These are phyloP conservation scores for Saccharomyces kudriavzevii DNA, from an alignment of 805 yeast species.

Conservation along the genomic window DNA sequence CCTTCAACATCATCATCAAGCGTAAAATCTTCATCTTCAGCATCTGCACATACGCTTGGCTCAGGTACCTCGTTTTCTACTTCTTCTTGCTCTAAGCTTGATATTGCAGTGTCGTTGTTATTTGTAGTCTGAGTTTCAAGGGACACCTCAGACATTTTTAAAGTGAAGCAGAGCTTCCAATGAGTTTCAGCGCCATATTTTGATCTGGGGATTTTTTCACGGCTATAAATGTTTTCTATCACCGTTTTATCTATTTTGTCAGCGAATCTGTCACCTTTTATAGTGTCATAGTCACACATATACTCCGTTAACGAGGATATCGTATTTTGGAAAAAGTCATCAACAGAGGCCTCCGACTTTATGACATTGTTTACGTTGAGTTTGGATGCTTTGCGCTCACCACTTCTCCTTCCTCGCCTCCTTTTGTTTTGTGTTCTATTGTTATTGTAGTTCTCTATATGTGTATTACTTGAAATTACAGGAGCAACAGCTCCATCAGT, in stretches of 20 bases:
- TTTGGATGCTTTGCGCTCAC: background rate
- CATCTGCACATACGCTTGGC: background rate
- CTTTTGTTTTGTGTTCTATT: background rate
- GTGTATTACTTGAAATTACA: background rate
- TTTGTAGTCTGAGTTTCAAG: background rate
- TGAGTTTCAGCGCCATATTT: background rate
- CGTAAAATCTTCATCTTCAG: background rate
- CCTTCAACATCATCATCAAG: conserved; percentile 19
- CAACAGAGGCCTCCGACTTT: background rate
- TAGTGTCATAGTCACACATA: background rate
- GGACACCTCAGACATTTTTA: background rate
- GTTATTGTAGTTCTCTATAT: background rate
- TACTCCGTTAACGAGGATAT: background rate
- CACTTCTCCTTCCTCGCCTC: background rate
- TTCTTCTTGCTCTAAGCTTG: background rate
- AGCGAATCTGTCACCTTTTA: background rate
- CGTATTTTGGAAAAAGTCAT: background rate
- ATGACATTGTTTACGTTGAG: background rate
- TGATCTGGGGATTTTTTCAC: background rate
- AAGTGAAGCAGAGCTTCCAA: background rate
- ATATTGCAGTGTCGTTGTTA: background rate
- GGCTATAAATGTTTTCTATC: background rate
- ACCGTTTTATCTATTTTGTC: background rate
- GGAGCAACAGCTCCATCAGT: background rate
- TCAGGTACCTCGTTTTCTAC: background rate